Evolutionary conservation across 805 yeast species (phyloP), one percentile per base, ranked within the genome.

Genomic region (Lipomyces spencermartinsiae): DNA sequence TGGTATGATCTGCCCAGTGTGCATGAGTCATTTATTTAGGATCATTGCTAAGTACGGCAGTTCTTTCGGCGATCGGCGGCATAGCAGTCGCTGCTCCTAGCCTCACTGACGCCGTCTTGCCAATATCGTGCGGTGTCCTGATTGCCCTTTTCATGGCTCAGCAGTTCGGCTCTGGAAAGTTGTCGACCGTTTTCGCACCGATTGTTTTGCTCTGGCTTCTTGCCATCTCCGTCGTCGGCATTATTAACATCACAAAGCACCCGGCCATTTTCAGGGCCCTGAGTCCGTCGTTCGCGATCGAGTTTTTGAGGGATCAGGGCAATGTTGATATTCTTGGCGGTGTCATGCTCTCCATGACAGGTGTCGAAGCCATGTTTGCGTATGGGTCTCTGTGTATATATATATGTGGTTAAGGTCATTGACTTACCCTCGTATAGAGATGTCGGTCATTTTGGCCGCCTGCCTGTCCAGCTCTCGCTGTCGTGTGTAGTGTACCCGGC

Each of bases 281-380:
- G 63, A 84, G 83, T 31, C 90, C 90, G 1, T 76, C 78, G 61
- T 83, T 83, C 71, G 89, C 89, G 1, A 79, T 85, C 61, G 71
- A 78, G n/a, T 80, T 81, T 51, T 76, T 87, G 68, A 78, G 74
- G 59, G 70, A 74, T 10, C 66, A 74, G 19, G 80, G 81, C 2
- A 77, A 83, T 35, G 85, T 75, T 31, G 71, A 73, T 29, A 57
- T 65, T 53, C 77, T 87, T 39, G 82, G 85, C 10, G 83, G 85
- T 3, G 84, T 85, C 2, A 82, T 86, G 84, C 81, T 87, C 57
- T 79, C 86, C 0, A 76, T 87, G 33, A 86, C 90, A 0, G 90
- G 90, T 39, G 79, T 85, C 3, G 90, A 87, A 70, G 89, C 89
- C 6, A 83, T 87, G 87, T 87, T 87, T 77, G 88, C 89, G 68